Percentiles rank a stretch among this genome's conserved stretches.
Conservation (phyloP, 2,329 filamentous ascomycete genomes). For the Fusarium pseudoanthophilum region DNA sequence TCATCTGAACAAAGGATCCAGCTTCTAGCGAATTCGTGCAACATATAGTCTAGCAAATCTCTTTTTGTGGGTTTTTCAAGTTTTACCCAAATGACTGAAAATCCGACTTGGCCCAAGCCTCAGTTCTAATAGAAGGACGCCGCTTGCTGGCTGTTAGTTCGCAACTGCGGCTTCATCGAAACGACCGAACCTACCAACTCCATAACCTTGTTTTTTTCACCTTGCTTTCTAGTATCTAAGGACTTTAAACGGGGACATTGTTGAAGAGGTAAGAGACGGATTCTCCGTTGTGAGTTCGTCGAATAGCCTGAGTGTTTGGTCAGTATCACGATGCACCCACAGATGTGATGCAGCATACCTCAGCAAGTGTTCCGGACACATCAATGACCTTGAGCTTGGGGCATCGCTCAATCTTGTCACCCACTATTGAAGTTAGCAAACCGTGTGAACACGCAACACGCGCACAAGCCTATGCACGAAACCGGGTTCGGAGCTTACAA, state of each 20-base stretch:
- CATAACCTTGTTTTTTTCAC: constrained; percentile 29
- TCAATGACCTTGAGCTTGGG: constrained; percentile 89
- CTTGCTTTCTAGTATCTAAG: constrained; percentile 10
- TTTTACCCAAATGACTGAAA: constrained; percentile 30
- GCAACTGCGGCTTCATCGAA: background rate
- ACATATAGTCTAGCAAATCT: constrained; percentile 16
- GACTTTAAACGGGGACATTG: constrained; percentile 65
- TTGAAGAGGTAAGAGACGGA: constrained; percentile 75
- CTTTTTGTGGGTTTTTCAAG: constrained; percentile 29
- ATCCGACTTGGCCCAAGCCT: constrained; percentile 29
- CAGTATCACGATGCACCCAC: background rate
- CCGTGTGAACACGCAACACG: background rate
- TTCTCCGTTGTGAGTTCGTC: constrained; percentile 74
- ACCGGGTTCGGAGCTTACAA: constrained; percentile 34
- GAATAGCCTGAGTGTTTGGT: constrained; percentile 64
- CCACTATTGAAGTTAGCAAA: constrained; percentile 54
- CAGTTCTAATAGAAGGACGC: constrained; percentile 37
- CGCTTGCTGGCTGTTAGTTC: constrained; percentile 34
- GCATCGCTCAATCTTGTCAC: constrained; percentile 82
- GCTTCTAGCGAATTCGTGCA: constrained; percentile 8
- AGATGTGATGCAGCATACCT: constrained; percentile 48
- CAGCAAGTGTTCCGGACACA: constrained; percentile 84
- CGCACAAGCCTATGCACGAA: background rate
- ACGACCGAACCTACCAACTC: constrained; percentile 40
- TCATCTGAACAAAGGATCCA: background rate